Evolutionary conservation across 2,329 filamentous ascomycete genomes (phyloP).

Genomic region (Sporothrix euskadiensis): DNA sequence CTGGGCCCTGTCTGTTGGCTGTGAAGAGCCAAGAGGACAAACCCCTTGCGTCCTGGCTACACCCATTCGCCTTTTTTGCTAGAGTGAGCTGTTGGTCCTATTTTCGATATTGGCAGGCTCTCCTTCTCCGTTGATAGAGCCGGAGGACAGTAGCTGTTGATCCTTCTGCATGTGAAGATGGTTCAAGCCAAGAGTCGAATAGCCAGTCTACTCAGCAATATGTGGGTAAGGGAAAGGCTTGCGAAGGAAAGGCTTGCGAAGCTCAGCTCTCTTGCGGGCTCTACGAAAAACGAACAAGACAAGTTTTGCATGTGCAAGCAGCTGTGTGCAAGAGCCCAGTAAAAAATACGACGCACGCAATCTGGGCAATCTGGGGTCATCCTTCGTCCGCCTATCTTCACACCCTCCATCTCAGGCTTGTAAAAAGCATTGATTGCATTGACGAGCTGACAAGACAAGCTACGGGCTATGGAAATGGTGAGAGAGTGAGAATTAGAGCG

Average conservation of each 20-base stretch:
- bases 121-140: background rate
- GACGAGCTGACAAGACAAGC: background rate
- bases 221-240: background rate
- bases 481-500: background rate
- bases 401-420: background rate
- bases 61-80: background rate
- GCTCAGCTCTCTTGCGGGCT: background rate
- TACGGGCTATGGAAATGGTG: background rate
- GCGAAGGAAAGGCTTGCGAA: background rate
- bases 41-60: constrained; percentile 8
- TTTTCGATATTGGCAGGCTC: background rate
- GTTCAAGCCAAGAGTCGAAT: background rate
- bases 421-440: background rate
- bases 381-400: background rate
- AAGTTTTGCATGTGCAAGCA: no score
- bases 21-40: background rate
- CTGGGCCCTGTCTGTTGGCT: background rate
- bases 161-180: background rate
- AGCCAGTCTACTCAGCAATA: constrained; percentile 5
- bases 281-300: background rate
- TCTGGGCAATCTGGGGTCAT: constrained; percentile 3
- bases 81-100: background rate
- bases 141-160: background rate
- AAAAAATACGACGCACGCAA: background rate
- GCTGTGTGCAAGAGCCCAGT: no score